phyloP scores from a whole-genome alignment of 2,329 filamentous ascomycete genomes.

The Salinomyces thailandicus region DNA sequence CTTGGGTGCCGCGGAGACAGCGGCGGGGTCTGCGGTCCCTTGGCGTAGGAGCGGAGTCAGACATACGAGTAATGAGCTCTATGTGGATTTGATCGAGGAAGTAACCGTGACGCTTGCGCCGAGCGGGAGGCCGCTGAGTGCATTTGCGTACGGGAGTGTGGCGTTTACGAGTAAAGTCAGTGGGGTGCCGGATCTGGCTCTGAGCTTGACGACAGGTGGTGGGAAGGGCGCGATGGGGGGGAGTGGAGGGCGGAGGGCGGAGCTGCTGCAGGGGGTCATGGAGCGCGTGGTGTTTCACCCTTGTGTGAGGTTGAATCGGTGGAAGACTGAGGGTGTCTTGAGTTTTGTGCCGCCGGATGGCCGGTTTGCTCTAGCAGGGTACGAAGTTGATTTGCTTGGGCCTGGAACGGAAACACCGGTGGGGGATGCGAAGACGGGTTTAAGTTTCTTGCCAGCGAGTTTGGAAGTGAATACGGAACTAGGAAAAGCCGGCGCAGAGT shows the following conservation, averaged over 20 bases:
- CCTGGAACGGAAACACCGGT: slow-evolving; percentile 38
- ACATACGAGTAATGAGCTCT: slow-evolving; percentile 94
- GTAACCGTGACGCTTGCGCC: slow-evolving; percentile 80
- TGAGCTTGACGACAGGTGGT: slow-evolving; percentile 69
- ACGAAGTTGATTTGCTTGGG: slow-evolving; percentile 84
- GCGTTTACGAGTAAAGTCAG: slow-evolving; percentile 93
- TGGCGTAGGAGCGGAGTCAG: slow-evolving; percentile 88
- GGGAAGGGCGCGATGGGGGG: slow-evolving; percentile 65
- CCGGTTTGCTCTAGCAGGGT: slow-evolving; percentile 83
- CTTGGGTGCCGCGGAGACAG: slow-evolving; percentile 15
- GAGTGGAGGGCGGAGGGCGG: slow-evolving; percentile 14
- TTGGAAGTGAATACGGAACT: slow-evolving; percentile 74
- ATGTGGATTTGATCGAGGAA: slow-evolving; percentile 90
- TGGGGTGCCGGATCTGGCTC: slow-evolving; percentile 78
- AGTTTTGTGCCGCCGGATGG: slow-evolving; percentile 94
- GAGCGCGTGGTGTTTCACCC: slow-evolving; percentile 92
- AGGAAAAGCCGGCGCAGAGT: slow-evolving; percentile 66
- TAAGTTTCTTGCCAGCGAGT: slow-evolving; percentile 55
- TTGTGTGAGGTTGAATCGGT: slow-evolving; percentile 79
- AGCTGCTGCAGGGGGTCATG: slow-evolving; percentile 44
- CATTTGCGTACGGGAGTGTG: slow-evolving; percentile 83
- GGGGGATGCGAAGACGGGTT: slow-evolving; percentile 11
- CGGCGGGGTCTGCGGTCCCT: slow-evolving; percentile 50
- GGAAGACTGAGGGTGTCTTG: slow-evolving; percentile 82
- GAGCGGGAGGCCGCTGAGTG: slow-evolving; percentile 75